These are phyloP conservation scores for Yamadazyma diospyri DNA, from an alignment of 1,139 yeast genomes.

Conservation along the genomic window DNA sequence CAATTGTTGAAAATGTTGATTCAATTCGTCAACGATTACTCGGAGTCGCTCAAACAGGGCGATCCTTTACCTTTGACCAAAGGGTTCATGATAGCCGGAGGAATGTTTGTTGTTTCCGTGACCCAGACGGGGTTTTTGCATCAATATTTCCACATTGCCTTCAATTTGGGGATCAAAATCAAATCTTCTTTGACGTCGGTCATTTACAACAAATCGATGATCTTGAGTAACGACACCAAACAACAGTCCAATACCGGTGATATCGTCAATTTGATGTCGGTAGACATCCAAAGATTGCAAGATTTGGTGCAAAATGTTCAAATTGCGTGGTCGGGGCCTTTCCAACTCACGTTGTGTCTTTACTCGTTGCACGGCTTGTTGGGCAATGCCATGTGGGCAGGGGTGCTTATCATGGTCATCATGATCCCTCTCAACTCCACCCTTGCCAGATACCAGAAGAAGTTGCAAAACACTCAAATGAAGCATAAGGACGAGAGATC, in stretches of 20 bases:
- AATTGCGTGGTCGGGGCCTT: conserved; percentile 94
- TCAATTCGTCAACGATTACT: conserved; percentile 76
- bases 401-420: conserved; percentile 76
- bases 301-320: conserved; percentile 86
- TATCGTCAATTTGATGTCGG: conserved; percentile 94
- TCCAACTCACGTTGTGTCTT: conserved; percentile 81
- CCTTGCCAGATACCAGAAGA: conserved; percentile 71
- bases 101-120: conserved; percentile 82
- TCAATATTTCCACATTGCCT: conserved; percentile 87
- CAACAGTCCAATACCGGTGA: conserved; percentile 88
- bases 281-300: conserved; percentile 91
- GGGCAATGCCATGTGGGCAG: conserved; percentile 97
- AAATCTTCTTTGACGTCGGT: conserved; percentile 77
- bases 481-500: conserved; percentile 45
- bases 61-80: conserved; percentile 59
- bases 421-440: conserved; percentile 84
- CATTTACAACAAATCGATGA: conserved; percentile 76
- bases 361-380: conserved; percentile 68
- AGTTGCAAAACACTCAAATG: conserved; percentile 61
- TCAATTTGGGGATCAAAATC: conserved; percentile 87
- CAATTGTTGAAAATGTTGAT: conserved; percentile 75
- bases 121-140: conserved; percentile 83
- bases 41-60: conserved; percentile 33
- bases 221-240: conserved; percentile 80
- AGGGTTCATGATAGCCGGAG: conserved; percentile 79